phyloP scores from a whole-genome alignment of 2,329 filamentous ascomycete species.

The Colletotrichum gloeosporioides region DNA sequence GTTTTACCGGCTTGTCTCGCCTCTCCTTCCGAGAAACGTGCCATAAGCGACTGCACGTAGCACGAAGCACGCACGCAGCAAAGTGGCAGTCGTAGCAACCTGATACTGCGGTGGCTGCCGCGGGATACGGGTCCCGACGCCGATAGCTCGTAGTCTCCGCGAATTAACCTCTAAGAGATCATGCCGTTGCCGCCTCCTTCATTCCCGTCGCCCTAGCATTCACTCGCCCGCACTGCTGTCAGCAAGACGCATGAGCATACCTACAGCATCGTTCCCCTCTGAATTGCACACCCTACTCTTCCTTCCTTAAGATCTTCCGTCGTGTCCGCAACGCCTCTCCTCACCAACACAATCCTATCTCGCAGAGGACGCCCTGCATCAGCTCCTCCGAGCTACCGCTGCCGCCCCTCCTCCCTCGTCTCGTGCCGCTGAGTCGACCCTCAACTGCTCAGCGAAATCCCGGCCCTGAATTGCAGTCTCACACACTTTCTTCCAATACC shows the following conservation, averaged over 20 bases:
- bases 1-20: not conserved
- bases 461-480: not conserved
- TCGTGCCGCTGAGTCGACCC: not conserved
- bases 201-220: not conserved
- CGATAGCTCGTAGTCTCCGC: not conserved
- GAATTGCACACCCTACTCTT: not conserved
- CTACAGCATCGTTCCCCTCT: not conserved
- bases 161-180: slow-evolving; percentile 15
- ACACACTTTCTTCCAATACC: not conserved
- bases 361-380: not conserved
- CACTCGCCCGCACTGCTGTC: not conserved
- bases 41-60: not conserved
- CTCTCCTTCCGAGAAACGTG: not conserved
- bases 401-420: not conserved
- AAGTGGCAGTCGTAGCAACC: not conserved
- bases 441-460: not conserved
- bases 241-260: not conserved
- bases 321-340: not conserved
- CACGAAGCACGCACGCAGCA: not conserved
- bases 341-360: not conserved
- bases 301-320: not conserved
- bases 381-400: not conserved
- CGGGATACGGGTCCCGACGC: not conserved
- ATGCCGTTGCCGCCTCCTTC: slow-evolving; percentile 4
- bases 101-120: not conserved